Evolutionary conservation across 2,329 filamentous ascomycete genomes (phyloP).

Genomic region (Pseudogymnoascus sp.): DNA sequence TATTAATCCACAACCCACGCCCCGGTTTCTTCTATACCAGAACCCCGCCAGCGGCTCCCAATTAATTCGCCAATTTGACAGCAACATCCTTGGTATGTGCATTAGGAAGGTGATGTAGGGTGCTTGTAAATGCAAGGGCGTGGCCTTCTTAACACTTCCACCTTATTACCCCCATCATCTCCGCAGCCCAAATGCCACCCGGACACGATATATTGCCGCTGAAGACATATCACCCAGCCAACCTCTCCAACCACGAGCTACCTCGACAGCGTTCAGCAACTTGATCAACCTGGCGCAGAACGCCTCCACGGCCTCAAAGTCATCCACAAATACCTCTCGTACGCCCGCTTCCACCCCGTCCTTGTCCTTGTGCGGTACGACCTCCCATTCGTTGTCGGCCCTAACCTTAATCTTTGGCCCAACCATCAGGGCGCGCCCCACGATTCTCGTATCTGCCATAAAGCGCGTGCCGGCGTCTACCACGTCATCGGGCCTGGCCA

Average conservation of each 20-base stretch:
- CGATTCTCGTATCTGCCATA: constrained; percentile 49
- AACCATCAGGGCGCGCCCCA: constrained; percentile 50
- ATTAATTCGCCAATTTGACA: background rate
- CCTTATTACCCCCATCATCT: constrained; percentile 6
- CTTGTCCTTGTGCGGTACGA: constrained; percentile 15
- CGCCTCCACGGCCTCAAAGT: constrained; percentile 48
- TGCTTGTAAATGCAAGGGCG: background rate
- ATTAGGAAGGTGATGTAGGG: background rate
- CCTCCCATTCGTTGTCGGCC: constrained; percentile 33
- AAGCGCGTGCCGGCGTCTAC: constrained; percentile 57
- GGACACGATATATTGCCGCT: constrained; percentile 22
- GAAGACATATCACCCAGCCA: constrained; percentile 24
- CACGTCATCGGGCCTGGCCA: constrained; percentile 49
- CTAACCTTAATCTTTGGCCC: constrained; percentile 47
- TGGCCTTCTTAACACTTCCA: background rate
- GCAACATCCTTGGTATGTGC: background rate
- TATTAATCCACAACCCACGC: background rate
- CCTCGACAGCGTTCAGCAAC: constrained; percentile 45
- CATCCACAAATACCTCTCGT: constrained; percentile 56
- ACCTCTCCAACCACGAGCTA: constrained; percentile 47
- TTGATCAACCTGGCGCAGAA: constrained; percentile 48
- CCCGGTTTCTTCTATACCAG: background rate
- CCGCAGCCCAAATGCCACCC: background rate
- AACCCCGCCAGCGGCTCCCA: background rate
- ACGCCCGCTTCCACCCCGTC: constrained; percentile 36